Evolutionary conservation across 192 early-diverging fungal species (phyloP), one percentile per base, ranked within the genome.

Genomic region (Backusella liffmaniae): DNA sequence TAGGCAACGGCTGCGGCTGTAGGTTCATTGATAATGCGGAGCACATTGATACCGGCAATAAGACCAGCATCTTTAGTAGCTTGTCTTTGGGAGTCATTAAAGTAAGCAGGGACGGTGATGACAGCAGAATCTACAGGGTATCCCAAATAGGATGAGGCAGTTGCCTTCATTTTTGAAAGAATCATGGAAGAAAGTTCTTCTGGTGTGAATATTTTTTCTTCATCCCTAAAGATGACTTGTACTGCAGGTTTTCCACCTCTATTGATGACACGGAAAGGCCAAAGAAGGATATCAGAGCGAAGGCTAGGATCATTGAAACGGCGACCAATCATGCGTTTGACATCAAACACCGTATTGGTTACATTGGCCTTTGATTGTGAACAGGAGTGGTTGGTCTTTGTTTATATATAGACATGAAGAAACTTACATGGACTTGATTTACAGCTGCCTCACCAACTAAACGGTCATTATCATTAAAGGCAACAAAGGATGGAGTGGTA

Each of bases 1-100:
- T 98, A 99, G 81, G 97, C 97, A 77, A 99, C 98, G 80, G 97
- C 97, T 26, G 97, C 97, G 66, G 97, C 96, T 68, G 97, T 99
- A 77, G 97, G 97, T 87, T 96, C 94, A 88, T 94, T 94, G 85
- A 96, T 94, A 83, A 96, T 94, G 78, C 95, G 95, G 67, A 89
- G 90, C 53, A 95, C 89, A 70, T 87, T 92, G 8, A 96, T 84
- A 73, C 94, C 94, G 35, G 95, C 87, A 82, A 96, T 96, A 80
- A 77, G 79, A 84, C 95, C 94, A 66, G 95, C 95, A 83, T 96
- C 95, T 87, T 95, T 94, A 86, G 94, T 95, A 49, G 94, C 94
- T 75, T 94, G 92, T 85, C 94, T 91, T 88, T 96, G 94, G 72
- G 93, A 91, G 74, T 96, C 93, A 85, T 93, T 96, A 88, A 96